Evolutionary conservation across 768 basidiomycete species (phyloP).

Genomic region (Suillus fuscotomentosus): DNA sequence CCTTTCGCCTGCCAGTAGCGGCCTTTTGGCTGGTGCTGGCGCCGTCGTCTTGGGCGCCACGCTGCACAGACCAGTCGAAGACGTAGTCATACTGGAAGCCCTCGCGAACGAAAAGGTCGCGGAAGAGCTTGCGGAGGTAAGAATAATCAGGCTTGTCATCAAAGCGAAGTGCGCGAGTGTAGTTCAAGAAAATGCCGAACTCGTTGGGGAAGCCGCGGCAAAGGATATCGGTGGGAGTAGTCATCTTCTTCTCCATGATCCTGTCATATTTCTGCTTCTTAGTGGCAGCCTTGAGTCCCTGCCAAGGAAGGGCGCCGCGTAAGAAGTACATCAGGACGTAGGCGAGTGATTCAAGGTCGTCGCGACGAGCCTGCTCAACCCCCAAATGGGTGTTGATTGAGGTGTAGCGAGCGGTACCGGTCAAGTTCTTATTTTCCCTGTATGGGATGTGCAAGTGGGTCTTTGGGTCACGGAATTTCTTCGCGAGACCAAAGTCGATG

Average conservation of each 20-base stretch:
- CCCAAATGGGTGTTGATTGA: constrained; percentile 99
- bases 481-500: constrained; percentile 96
- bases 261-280: constrained; percentile 99
- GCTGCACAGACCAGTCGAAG: constrained; percentile 97
- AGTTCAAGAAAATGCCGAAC: constrained; percentile 99
- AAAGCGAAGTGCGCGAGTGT: constrained; percentile 97
- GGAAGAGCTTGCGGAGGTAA: constrained; percentile 98
- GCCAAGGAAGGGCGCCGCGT: constrained; percentile 97
- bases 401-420: constrained; percentile 98
- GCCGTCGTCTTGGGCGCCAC: constrained; percentile 66
- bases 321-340: constrained; percentile 99
- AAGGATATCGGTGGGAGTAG: constrained; percentile 92
- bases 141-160: constrained; percentile 99
- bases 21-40: constrained; percentile 63
- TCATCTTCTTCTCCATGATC: constrained; percentile 99
- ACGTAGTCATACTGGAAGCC: constrained; percentile 99
- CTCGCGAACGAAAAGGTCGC: constrained; percentile 94
- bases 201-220: constrained; percentile 99
- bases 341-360: constrained; percentile 97
- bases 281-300: constrained; percentile 98
- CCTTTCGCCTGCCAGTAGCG: constrained; percentile 66
- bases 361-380: constrained; percentile 96
- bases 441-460: constrained; percentile 99
- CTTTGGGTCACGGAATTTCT: constrained; percentile 99
- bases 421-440: constrained; percentile 99